phyloP scores from a whole-genome alignment of 2,329 filamentous ascomycete genomes.

The Lomentospora prolificans region DNA sequence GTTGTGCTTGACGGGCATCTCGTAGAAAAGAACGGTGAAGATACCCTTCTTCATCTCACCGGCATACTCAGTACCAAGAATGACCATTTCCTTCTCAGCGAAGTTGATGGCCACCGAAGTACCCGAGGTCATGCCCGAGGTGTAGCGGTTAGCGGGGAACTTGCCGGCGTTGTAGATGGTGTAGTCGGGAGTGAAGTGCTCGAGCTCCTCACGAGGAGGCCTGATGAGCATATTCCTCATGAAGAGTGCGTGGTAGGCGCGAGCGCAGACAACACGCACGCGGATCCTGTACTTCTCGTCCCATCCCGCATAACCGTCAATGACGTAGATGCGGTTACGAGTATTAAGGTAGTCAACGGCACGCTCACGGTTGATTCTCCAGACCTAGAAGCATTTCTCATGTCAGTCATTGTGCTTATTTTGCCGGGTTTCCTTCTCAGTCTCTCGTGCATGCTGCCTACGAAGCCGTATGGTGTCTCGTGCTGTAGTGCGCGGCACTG shows the following conservation, averaged over 20 bases:
- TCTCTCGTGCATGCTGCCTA: too few relatives aligned
- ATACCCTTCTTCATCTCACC: slow-evolving; percentile 98
- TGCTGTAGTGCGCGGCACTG: too few relatives aligned
- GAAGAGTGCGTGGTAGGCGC: slow-evolving; percentile 98
- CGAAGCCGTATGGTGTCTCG: too few relatives aligned
- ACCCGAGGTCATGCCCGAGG: slow-evolving; percentile 95
- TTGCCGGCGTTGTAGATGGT: slow-evolving; percentile 99
- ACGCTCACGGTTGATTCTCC: slow-evolving; percentile 98
- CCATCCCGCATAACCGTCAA: slow-evolving; percentile 97
- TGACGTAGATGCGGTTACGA: slow-evolving; percentile 94
- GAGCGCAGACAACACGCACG: slow-evolving; percentile 95
- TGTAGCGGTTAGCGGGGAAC: slow-evolving; percentile 97
- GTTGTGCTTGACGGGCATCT: slow-evolving; percentile 99
- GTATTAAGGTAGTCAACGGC: slow-evolving; percentile 99
- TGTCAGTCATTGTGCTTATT: slow-evolving; percentile 18
- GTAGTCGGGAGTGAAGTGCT: slow-evolving; percentile 98
- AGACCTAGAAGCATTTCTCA: slow-evolving; percentile 57
- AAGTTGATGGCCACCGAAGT: slow-evolving; percentile 99
- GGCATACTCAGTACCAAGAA: slow-evolving; percentile 96
- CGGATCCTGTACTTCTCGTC: slow-evolving; percentile 96
- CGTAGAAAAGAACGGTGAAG: slow-evolving; percentile 99
- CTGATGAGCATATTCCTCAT: slow-evolving; percentile 99
- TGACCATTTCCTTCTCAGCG: slow-evolving; percentile 99
- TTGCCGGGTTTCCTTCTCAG: too few relatives aligned
- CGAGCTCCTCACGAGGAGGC: slow-evolving; percentile 79